phyloP scores from a whole-genome alignment of 768 basidiomycete species.

The Suillus occidentalis region DNA sequence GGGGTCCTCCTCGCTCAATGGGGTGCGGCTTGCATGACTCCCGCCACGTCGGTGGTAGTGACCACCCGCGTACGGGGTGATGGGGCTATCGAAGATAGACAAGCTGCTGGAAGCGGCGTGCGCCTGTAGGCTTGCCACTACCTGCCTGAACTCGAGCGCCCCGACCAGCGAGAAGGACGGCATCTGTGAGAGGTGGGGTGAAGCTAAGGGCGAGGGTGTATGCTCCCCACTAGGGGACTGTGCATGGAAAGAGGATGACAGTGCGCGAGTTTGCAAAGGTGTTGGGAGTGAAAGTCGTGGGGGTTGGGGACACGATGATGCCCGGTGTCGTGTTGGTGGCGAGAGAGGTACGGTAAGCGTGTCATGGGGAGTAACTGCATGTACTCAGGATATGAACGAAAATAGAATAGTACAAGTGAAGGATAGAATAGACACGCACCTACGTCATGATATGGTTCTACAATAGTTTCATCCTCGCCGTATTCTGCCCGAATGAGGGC shows the following conservation, averaged over 20 bases:
- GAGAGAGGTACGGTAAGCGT: conserved; percentile 20
- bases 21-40: conserved; percentile 33
- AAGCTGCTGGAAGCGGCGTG: conserved; percentile 64
- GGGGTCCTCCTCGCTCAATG: conserved; percentile 39
- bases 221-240: conserved; percentile 32
- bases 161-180: conserved; percentile 91
- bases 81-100: conserved; percentile 60
- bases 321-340: conserved; percentile 41
- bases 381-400: conserved; percentile 10
- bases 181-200: conserved; percentile 48
- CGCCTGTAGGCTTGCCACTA: conserved; percentile 75
- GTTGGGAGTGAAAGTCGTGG: conserved; percentile 41
- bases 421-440: conserved; percentile 47
- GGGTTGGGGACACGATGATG: conserved; percentile 36
- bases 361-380: conserved; percentile 12
- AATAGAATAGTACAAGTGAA: neutral
- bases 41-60: conserved; percentile 55
- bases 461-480: conserved; percentile 43
- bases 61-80: conserved; percentile 75
- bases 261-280: conserved; percentile 37
- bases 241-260: conserved; percentile 5
- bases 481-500: conserved; percentile 60
- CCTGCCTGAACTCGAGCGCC: conserved; percentile 93
- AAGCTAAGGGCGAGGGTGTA: conserved; percentile 50
- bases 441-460: conserved; percentile 37